Percentiles rank a stretch among this genome's conserved stretches.
Conservation (phyloP, 2,329 filamentous ascomycete genomes). For the Neonectria ditissima region DNA sequence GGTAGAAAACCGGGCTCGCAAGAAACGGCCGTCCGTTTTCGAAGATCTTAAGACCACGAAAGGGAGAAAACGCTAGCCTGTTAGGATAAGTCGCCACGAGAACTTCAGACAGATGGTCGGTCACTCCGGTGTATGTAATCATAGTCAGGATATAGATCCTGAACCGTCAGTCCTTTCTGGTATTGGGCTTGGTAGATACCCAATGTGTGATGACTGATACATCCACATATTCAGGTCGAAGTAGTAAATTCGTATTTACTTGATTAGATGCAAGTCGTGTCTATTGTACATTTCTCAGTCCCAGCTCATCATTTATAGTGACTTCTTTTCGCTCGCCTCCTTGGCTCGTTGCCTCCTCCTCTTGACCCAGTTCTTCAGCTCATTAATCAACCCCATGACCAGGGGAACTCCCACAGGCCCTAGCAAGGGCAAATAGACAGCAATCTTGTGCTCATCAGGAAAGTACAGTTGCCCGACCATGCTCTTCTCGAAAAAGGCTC, state of each 20-base stretch:
- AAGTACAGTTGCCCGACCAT: conserved; percentile 99
- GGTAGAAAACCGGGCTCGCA: background rate
- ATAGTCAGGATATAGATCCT: background rate
- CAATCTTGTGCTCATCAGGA: conserved; percentile 97
- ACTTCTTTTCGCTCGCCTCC: conserved; percentile 54
- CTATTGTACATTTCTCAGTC: conserved; percentile 30
- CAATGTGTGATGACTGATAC: background rate
- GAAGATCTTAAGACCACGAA: background rate
- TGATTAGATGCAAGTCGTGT: conserved; percentile 27
- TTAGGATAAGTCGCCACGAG: no score
- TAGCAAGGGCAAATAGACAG: conserved; percentile 91
- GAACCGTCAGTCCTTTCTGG: background rate
- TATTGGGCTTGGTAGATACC: background rate
- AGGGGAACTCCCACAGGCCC: conserved; percentile 93
- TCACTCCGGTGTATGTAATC: background rate
- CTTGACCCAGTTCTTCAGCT: conserved; percentile 74
- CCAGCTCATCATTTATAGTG: conserved; percentile 39
- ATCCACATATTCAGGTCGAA: background rate
- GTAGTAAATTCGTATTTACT: conserved; percentile 16
- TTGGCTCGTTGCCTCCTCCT: conserved; percentile 59
- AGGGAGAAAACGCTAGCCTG: background rate
- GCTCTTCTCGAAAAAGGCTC: conserved; percentile 97
- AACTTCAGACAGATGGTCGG: background rate
- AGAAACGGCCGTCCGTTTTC: background rate
- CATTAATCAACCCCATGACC: conserved; percentile 84